phyloP scores from a whole-genome alignment of 345 rosid species.

The Bruguiera sexangula region DNA sequence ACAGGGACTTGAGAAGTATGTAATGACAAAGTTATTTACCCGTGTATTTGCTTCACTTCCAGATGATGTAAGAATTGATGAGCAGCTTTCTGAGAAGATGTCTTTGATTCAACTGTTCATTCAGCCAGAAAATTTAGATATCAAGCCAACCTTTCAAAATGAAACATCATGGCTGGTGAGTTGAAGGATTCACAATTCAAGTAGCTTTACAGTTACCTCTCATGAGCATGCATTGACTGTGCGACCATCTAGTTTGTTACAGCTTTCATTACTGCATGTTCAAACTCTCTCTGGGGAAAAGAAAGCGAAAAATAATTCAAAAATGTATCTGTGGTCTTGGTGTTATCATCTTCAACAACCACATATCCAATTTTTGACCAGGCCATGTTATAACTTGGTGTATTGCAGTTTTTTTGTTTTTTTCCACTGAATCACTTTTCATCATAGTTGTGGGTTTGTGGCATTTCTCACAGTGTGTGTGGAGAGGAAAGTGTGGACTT shows the following conservation, averaged over 20 bases:
- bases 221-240: too few relatives aligned
- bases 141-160: conserved; percentile 74
- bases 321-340: not conserved
- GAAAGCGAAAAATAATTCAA: not conserved
- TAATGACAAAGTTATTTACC: conserved; percentile 87
- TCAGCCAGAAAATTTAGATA: conserved; percentile 81
- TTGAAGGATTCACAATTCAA: not conserved
- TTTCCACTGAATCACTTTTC: too few relatives aligned
- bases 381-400: too few relatives aligned
- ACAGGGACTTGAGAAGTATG: conserved; percentile 98
- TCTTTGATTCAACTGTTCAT: conserved; percentile 80
- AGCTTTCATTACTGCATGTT: too few relatives aligned
- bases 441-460: too few relatives aligned
- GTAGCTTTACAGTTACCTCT: too few relatives aligned
- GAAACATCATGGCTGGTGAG: conserved; percentile 95
- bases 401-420: too few relatives aligned
- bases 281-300: too few relatives aligned
- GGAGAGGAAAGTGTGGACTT: not conserved
- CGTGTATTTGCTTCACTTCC: conserved; percentile 89
- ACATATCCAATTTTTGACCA: not conserved
- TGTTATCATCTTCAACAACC: not conserved
- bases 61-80: conserved; percentile 76
- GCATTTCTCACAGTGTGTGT: too few relatives aligned
- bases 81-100: conserved; percentile 69
- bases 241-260: too few relatives aligned